phyloP scores from a whole-genome alignment of 352 stramenopile genomes.

The Thalassiosira sp. region DNA sequence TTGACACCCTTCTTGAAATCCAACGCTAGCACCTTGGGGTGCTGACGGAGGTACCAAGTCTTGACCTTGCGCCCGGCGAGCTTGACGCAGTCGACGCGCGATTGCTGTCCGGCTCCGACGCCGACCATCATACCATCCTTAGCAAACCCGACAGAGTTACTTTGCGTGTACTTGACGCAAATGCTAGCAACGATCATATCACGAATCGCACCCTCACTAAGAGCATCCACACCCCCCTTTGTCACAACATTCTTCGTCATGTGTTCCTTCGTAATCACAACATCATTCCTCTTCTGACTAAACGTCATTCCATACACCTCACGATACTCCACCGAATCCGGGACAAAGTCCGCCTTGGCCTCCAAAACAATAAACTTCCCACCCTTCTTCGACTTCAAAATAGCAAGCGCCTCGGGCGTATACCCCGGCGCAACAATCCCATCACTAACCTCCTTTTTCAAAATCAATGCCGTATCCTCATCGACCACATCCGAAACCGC shows the following conservation, averaged over 20 bases:
- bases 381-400: conserved; percentile 98
- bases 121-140: conserved; percentile 99
- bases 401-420: conserved; percentile 95
- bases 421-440: conserved; percentile 99
- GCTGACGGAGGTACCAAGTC: conserved; percentile 98
- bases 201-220: conserved; percentile 91
- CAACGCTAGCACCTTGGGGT: conserved; percentile 92
- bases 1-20: conserved; percentile 97
- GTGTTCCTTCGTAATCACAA: conserved; percentile 92
- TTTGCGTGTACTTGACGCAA: conserved; percentile 99
- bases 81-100: conserved; percentile 99
- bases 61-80: conserved; percentile 96
- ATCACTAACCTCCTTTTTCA: conserved; percentile 99
- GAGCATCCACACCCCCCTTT: conserved; percentile 80
- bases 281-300: conserved; percentile 97
- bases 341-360: conserved; percentile 89
- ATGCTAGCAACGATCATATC: conserved; percentile 99
- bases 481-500: conserved; percentile 98
- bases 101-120: conserved; percentile 99
- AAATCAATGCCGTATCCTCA: conserved; percentile 95
- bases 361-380: conserved; percentile 99
- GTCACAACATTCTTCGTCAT: conserved; percentile 88
- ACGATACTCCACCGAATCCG: conserved; percentile 93
- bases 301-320: conserved; percentile 99
- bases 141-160: conserved; percentile 98